phyloP scores from a whole-genome alignment of 306 rosid species.

The Trifolium fragiferum region DNA sequence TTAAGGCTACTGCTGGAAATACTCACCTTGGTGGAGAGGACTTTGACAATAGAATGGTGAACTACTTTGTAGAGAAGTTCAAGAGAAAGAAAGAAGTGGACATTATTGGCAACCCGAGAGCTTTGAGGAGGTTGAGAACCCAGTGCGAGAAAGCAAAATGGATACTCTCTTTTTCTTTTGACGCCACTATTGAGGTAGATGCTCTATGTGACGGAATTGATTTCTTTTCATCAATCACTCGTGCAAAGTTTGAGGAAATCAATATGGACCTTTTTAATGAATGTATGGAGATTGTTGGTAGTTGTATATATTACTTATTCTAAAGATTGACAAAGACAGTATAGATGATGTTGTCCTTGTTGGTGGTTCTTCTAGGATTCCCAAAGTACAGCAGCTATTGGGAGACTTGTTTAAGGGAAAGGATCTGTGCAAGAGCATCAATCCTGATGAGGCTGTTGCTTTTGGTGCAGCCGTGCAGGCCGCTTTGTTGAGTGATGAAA shows the following conservation, averaged over 20 bases:
- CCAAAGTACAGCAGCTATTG: conserved; percentile 59
- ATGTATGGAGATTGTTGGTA: background rate
- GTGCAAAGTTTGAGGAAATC: conserved; percentile 9
- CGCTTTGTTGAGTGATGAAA: background rate
- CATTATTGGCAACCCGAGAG: background rate
- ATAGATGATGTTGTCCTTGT: conserved; percentile 50
- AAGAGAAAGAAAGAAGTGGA: background rate
- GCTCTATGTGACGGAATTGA: background rate
- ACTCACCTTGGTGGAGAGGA: background rate
- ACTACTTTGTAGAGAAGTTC: background rate
- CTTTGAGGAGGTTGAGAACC: background rate
- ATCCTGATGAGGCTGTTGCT: conserved; percentile 3
- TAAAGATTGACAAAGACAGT: conserved; percentile 54
- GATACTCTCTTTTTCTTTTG: background rate
- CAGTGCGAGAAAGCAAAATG: background rate
- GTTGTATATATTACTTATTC: conserved; percentile 44
- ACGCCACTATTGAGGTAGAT: background rate
- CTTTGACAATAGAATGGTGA: background rate
- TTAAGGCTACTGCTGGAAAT: background rate
- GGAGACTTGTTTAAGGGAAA: conserved; percentile 50
- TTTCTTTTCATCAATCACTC: background rate
- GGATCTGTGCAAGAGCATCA: conserved; percentile 17
- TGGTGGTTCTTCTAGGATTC: conserved; percentile 56
- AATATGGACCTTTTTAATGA: background rate
- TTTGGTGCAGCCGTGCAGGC: background rate